Base-by-base conservation (phyloP, 768 basidiomycete genomes). In the Collybiopsis luxurians region DNA sequence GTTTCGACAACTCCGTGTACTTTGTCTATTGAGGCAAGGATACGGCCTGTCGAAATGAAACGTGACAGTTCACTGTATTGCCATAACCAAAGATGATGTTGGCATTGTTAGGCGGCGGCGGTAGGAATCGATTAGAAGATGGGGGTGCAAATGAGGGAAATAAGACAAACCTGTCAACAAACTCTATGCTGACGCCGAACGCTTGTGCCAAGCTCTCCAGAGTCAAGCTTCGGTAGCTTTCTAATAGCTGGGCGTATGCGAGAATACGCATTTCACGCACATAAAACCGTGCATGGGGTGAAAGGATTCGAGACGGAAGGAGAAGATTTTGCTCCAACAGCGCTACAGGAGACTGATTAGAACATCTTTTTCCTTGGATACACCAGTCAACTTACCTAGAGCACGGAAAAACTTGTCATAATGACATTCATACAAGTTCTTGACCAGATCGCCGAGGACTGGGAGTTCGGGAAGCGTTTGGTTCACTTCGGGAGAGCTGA, bases 1-100 rank as follows among this genome's bases (percentile, higher is more conserved):
- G 96, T 98, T 74, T 95, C 91, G 15, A 98, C 94, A 36, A 98
- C 82, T 0, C 94, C 92, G 56, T 89, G 80, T n/a, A 98, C 96
- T 65, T 92, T 92, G 78, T 98, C 95, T 58, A 98, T 98, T 1
- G 86, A 85, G 63, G 88, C 90, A 65, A 92, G 86, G 49, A 99
- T 72, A 11, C 96, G 80, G 23, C 90, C 89, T 13, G 83, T 82
- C 15, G 95, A 88, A 62, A 99, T 98, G 75, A 98, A 96, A 6
- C 87, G 83, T 28, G 92, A 92, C 34, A 98, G 79, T 66, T 99
- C 95, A 63, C 92, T 95, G 58, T 17, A 38, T 27, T 27, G 48
- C 23, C 13, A 6, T 13, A 34, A 6, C 31, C 31, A 34, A n/a
- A n/a, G 31, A 34, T 13, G 6, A 34, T 34, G 13, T 34, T 6